A percentile compares a stretch with the other conserved stretches of the same genome.
phyloP scores from a whole-genome alignment of 768 basidiomycete species.

The Naematelia aurantialba region DNA sequence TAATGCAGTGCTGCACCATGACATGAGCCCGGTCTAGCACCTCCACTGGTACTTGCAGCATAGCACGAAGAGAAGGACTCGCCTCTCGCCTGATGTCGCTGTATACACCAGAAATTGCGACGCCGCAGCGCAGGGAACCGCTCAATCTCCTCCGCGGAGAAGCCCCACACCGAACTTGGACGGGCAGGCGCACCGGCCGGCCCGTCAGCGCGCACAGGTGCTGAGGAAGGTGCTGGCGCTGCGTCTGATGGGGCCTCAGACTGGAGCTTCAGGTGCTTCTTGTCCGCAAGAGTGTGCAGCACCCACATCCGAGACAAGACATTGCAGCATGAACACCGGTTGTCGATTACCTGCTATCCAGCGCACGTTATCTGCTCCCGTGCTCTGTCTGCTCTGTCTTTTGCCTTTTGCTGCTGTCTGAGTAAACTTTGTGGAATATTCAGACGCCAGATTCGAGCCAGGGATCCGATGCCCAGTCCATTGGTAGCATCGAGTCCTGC shows the following conservation, averaged over 20 bases:
- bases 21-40: not conserved
- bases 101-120: conserved; percentile 45
- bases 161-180: conserved; percentile 24
- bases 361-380: too few relatives aligned
- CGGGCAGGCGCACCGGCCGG: not conserved
- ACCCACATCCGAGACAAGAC: too few relatives aligned
- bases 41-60: not conserved
- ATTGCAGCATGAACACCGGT: too few relatives aligned
- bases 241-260: not conserved
- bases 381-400: too few relatives aligned
- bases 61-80: conserved; percentile 3
- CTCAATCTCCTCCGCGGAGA: conserved; percentile 24
- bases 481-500: too few relatives aligned
- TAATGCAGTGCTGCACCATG: conserved; percentile 36
- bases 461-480: too few relatives aligned
- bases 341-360: too few relatives aligned
- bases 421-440: too few relatives aligned
- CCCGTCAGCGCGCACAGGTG: not conserved
- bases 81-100: conserved; percentile 42
- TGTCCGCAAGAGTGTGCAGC: not conserved
- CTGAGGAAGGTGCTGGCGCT: not conserved
- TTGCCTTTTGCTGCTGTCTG: too few relatives aligned
- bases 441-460: too few relatives aligned
- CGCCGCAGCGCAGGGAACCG: conserved; percentile 34
- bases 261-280: not conserved